These are phyloP conservation scores for Thelephora aurantiotincta DNA, from an alignment of 768 basidiomycete species.

Conservation along the genomic window DNA sequence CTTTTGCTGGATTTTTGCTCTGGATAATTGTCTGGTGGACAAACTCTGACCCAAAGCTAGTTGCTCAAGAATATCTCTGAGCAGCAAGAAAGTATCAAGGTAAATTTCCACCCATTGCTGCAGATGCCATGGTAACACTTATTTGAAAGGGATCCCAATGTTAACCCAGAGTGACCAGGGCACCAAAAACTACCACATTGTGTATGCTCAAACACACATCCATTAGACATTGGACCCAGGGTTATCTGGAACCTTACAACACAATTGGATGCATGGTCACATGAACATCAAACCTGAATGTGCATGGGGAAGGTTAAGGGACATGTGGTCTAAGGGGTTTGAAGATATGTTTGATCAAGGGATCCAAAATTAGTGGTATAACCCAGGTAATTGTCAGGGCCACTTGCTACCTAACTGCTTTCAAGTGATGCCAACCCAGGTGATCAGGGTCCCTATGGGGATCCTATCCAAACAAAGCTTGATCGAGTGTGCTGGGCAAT, in stretches of 20 bases:
- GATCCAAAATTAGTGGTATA: not conserved
- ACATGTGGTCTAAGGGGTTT: not conserved
- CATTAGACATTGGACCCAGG: constrained; percentile 26
- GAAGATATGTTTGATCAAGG: not conserved
- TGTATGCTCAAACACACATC: constrained; percentile 27
- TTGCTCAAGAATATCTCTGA: constrained; percentile 5
- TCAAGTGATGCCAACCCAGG: too few relatives aligned
- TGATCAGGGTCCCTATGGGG: not conserved
- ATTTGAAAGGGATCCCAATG: constrained; percentile 20
- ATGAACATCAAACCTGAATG: not conserved
- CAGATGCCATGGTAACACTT: not conserved
- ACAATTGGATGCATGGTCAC: not conserved
- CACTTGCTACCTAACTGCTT: too few relatives aligned
- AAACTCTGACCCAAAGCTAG: constrained; percentile 7
- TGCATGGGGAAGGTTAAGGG: not conserved
- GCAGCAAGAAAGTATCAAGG: not conserved
- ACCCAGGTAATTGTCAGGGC: not conserved
- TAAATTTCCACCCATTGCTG: not conserved
- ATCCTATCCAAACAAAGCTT: too few relatives aligned
- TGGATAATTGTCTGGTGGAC: constrained; percentile 13
- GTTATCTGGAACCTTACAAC: not conserved
- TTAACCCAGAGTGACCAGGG: constrained; percentile 31
- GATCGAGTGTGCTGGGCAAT: too few relatives aligned
- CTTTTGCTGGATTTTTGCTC: constrained; percentile 4
- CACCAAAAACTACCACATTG: constrained; percentile 28